phyloP scores from a whole-genome alignment of 139 green algal species.

The Micractinium sp. region DNA sequence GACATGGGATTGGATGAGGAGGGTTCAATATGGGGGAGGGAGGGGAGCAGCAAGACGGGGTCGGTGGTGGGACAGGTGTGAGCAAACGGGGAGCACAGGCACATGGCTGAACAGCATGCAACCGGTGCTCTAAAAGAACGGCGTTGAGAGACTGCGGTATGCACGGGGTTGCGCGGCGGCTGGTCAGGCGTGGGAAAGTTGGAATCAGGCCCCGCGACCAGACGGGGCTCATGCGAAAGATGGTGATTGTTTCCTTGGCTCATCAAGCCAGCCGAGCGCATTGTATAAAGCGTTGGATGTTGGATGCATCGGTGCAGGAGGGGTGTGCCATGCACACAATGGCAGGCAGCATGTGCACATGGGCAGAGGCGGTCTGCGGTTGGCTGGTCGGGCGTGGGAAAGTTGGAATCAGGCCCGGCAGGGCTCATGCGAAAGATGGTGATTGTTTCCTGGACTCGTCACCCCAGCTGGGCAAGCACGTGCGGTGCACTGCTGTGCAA shows the following conservation, averaged over 20 bases:
- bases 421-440: slow-evolving; percentile 44
- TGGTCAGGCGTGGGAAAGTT: slow-evolving; percentile 25
- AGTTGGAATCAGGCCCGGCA: slow-evolving; percentile 29
- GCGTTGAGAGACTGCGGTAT: background rate
- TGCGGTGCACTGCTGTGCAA: background rate
- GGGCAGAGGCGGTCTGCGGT: background rate
- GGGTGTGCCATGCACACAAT: background rate
- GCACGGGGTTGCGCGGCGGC: background rate
- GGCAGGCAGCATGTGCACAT: no score
- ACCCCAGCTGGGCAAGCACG: background rate
- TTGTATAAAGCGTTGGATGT: no score
- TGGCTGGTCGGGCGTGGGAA: slow-evolving; percentile 17
- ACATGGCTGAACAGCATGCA: no score
- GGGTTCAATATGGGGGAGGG: no score
- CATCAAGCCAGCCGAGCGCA: slow-evolving; percentile 27
- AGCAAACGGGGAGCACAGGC: no score
- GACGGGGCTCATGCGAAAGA: slow-evolving; percentile 38
- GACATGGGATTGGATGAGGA: no score
- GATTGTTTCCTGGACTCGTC: slow-evolving; percentile 37
- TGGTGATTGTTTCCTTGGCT: slow-evolving; percentile 39
- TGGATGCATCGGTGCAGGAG: no score
- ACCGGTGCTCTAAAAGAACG: no score
- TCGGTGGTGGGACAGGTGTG: no score
- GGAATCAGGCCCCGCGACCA: slow-evolving; percentile 34
- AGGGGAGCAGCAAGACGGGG: no score